Evolutionary conservation across 345 rosid species (phyloP), one percentile per base, ranked within the genome.

Genomic region (Aethionema arabicum): DNA sequence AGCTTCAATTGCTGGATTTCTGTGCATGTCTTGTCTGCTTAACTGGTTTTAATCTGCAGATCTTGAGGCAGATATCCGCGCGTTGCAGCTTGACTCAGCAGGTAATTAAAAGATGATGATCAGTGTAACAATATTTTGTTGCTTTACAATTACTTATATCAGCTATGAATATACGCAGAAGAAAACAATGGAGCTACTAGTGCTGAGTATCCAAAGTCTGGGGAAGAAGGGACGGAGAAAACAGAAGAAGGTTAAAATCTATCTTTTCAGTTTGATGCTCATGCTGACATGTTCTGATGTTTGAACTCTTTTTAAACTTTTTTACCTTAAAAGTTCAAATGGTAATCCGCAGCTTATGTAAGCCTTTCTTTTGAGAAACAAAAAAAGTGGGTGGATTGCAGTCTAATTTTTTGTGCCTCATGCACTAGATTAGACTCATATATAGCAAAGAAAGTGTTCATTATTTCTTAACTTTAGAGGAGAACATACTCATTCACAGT

Each of bases 21-120:
- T 36, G 5, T 14, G 30, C 36, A 16, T 32, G 38, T 61, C 43
- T 14, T 0, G 40, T 21, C 32, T 3, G 10, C 53, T 55, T 8
- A 49, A 3, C 44, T 50, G 29, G 6, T 11, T 57, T 59, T 59
- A 43, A 16, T 40, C 7, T 52, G 47, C 52, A 72, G 76, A 72
- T 60, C 67, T 72, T 67, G 76, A 72, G 68, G 76, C 67, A 5
- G 76, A 72, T 7, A 72, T 72, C 32, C 68, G 76, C 32, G 67
- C 72, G 48, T 56, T 72, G 49, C 72, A 72, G 68, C 76, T 72
- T 41, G 76, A 72, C 37, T 61, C 68, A 0, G 54, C 72, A 61
- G 76, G 76, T 72, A 39, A 21, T 30, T 37, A 11, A 12, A 32
- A 21, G 27, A 21, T 21, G 48, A 32, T 5, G 16, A 29, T 35